Percentiles rank a stretch among this genome's conserved stretches.
Evolutionary conservation across 208 protist genomes (phyloP).

Genomic region (Perkinsela sp.): DNA sequence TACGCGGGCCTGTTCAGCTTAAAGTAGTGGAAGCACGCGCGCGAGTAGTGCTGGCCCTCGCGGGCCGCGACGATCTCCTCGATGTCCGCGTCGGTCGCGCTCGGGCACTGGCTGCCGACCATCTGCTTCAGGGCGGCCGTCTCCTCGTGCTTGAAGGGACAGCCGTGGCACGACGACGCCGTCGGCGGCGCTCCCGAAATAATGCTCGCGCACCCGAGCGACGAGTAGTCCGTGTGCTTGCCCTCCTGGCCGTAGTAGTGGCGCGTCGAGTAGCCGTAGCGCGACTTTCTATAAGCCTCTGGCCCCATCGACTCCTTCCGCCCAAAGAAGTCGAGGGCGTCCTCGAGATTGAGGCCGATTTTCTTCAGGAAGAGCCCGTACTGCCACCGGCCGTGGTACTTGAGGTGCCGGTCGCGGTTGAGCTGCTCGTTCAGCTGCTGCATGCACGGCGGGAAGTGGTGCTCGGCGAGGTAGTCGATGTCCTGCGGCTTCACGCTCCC

Average conservation of each 20-base stretch:
- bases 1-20: slow-evolving; percentile 42
- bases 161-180: slow-evolving; percentile 62
- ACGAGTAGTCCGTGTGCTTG: slow-evolving; percentile 60
- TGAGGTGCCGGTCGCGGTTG: slow-evolving; percentile 42
- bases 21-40: slow-evolving; percentile 65
- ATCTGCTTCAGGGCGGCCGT: slow-evolving; percentile 22
- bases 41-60: slow-evolving; percentile 52
- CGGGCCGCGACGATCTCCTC: slow-evolving; percentile 54
- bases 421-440: slow-evolving; percentile 40
- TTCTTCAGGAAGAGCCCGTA: slow-evolving; percentile 64
- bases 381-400: slow-evolving; percentile 54
- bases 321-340: slow-evolving; percentile 48
- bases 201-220: slow-evolving; percentile 34
- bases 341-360: slow-evolving; percentile 46
- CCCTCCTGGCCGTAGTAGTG: slow-evolving; percentile 68
- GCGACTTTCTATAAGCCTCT: slow-evolving; percentile 37
- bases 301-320: slow-evolving; percentile 7
- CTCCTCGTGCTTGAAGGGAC: slow-evolving; percentile 51
- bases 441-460: slow-evolving; percentile 70
- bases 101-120: slow-evolving; percentile 16
- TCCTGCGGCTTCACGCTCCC: slow-evolving; percentile 9
- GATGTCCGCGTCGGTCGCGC: slow-evolving; percentile 30
- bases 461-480: slow-evolving; percentile 31
- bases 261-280: slow-evolving; percentile 63
- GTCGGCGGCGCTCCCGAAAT: slow-evolving; percentile 33